Percentiles rank a stretch among this genome's conserved stretches.
phyloP scores from a whole-genome alignment of 2,329 filamentous ascomycete species.

The Phaeoacremonium minimum region DNA sequence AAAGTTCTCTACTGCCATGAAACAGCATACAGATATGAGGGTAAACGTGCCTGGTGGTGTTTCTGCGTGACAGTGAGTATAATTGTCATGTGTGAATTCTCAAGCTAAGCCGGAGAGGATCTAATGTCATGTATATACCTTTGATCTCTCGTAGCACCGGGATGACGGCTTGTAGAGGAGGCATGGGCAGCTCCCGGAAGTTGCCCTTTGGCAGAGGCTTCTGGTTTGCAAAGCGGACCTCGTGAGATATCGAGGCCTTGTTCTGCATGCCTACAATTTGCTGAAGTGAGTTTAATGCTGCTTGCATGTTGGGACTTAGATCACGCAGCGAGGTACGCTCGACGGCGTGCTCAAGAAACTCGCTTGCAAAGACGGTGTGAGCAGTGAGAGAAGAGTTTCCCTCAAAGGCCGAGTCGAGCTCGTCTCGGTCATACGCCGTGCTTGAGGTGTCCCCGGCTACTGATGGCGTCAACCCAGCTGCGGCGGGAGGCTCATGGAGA shows the following conservation, averaged over 20 bases:
- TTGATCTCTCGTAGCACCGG: slow-evolving; percentile 43
- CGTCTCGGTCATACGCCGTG: slow-evolving; percentile 10
- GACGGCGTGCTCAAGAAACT: slow-evolving; percentile 50
- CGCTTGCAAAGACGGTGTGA: slow-evolving; percentile 49
- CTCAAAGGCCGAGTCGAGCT: slow-evolving; percentile 36
- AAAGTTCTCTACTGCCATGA: slow-evolving; percentile 45
- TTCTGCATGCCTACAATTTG: slow-evolving; percentile 48
- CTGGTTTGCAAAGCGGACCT: slow-evolving; percentile 40
- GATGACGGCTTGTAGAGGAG: slow-evolving; percentile 46
- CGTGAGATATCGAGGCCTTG: slow-evolving; percentile 27
- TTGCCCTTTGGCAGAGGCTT: slow-evolving; percentile 39
- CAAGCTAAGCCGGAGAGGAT: not conserved
- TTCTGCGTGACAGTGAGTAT: slow-evolving; percentile 21
- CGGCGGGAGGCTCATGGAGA: slow-evolving; percentile 3
- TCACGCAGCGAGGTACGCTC: slow-evolving; percentile 39
- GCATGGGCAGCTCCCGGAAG: slow-evolving; percentile 48
- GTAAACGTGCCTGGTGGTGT: slow-evolving; percentile 44
- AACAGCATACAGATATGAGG: slow-evolving; percentile 36
- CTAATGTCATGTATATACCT: no score
- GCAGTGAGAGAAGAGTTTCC: slow-evolving; percentile 44
- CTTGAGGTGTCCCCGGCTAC: not conserved
- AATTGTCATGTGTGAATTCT: not conserved
- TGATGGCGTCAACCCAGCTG: not conserved
- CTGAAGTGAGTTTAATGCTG: slow-evolving; percentile 45
- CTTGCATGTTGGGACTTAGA: slow-evolving; percentile 45